Evolutionary conservation across 1,139 yeast species (phyloP).

Genomic region (Geotrichum armillariae): DNA sequence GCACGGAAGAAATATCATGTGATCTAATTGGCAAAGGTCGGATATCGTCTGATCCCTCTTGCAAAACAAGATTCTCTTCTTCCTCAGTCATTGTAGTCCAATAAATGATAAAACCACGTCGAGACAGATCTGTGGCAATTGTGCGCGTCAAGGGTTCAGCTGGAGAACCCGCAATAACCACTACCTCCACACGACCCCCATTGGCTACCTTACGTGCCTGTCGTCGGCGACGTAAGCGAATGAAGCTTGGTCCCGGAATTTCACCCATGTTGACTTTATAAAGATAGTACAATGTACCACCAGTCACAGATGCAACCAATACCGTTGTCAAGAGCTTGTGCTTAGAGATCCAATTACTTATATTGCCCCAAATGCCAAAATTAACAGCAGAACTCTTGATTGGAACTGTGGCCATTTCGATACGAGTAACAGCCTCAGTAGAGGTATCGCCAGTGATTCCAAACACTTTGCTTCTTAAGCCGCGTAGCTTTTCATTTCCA

Average conservation of each 20-base stretch:
- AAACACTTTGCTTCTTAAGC: constrained; percentile 11
- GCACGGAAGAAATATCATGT: constrained; percentile 39
- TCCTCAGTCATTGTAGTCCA: constrained; percentile 66
- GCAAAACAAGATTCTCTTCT: constrained; percentile 59
- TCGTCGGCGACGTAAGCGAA: constrained; percentile 38
- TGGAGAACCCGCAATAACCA: constrained; percentile 74
- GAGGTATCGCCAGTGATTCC: constrained; percentile 13
- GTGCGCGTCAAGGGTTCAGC: constrained; percentile 71
- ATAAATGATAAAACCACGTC: constrained; percentile 78
- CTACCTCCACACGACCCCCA: constrained; percentile 75
- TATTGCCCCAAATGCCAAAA: constrained; percentile 25
- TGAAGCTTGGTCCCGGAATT: constrained; percentile 20
- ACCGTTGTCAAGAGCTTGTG: constrained; percentile 31
- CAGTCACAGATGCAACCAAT: constrained; percentile 29
- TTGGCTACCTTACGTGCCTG: constrained; percentile 62
- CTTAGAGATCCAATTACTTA: constrained; percentile 33
- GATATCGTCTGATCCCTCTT: constrained; percentile 54
- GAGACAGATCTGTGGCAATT: constrained; percentile 71
- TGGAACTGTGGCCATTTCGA: not conserved
- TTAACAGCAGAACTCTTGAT: constrained; percentile 5
- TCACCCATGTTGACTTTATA: constrained; percentile 23
- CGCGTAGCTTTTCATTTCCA: constrained; percentile 10
- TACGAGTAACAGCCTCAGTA: constrained; percentile 10
- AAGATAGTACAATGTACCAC: constrained; percentile 28
- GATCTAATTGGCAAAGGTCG: constrained; percentile 54